These are phyloP conservation scores for Pseudofabraea citricarpa DNA, from an alignment of 2,329 filamentous ascomycete genomes.

Conservation along the genomic window DNA sequence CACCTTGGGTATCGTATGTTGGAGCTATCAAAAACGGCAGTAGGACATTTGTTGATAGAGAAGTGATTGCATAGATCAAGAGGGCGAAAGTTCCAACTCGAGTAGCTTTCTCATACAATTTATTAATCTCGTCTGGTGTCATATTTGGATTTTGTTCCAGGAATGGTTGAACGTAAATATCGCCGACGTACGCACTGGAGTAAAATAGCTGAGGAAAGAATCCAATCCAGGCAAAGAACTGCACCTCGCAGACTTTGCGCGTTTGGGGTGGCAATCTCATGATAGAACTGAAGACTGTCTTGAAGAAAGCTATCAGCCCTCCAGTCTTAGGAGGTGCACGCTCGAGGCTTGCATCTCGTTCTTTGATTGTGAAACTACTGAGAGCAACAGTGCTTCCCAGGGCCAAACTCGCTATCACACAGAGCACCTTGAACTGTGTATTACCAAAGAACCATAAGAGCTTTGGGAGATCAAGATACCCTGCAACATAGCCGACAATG, in stretches of 20 bases:
- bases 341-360: constrained; percentile 76
- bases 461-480: constrained; percentile 73
- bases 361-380: constrained; percentile 64
- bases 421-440: constrained; percentile 90
- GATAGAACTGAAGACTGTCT: constrained; percentile 70
- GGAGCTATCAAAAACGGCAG: constrained; percentile 83
- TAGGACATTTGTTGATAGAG: constrained; percentile 74
- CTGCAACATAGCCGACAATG: constrained; percentile 84
- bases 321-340: constrained; percentile 54
- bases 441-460: constrained; percentile 76
- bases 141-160: constrained; percentile 75
- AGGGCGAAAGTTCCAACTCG: constrained; percentile 85
- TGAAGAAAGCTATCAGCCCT: constrained; percentile 76
- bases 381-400: constrained; percentile 66
- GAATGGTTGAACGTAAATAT: constrained; percentile 84
- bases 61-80: constrained; percentile 81
- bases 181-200: constrained; percentile 87
- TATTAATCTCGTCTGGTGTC: constrained; percentile 69
- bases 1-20: constrained; percentile 52
- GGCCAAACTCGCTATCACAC: constrained; percentile 73
- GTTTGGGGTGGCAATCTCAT: constrained; percentile 77
- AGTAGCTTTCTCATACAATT: constrained; percentile 78
- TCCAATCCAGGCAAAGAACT: constrained; percentile 87
- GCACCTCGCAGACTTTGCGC: constrained; percentile 72
- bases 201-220: constrained; percentile 97